Evolutionary conservation across 768 basidiomycete genomes (phyloP).

Genomic region (Hygrophorus pudorinus): DNA sequence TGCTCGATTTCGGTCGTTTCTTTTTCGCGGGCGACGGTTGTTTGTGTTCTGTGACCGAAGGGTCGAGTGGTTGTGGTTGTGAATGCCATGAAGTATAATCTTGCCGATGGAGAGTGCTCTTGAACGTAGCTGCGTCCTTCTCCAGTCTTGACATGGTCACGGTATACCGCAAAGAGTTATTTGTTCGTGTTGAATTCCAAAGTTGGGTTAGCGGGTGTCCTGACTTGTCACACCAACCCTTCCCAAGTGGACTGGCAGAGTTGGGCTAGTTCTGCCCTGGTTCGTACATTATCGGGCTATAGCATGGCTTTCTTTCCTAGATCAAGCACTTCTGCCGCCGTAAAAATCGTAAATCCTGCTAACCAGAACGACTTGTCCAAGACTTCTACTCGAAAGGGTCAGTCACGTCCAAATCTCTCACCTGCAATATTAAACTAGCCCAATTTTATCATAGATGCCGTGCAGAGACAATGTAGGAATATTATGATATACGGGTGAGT

Average conservation of each 20-base stretch:
- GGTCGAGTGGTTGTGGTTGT: slow-evolving; percentile 33
- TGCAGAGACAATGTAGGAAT: slow-evolving; percentile 81
- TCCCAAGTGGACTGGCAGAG: too few species aligned
- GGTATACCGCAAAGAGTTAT: background rate
- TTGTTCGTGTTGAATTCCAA: too few species aligned
- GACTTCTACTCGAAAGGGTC: slow-evolving; percentile 45
- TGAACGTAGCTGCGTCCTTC: slow-evolving; percentile 67
- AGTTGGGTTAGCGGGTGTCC: too few species aligned
- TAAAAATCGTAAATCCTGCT: slow-evolving; percentile 63
- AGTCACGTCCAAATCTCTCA: slow-evolving; percentile 17
- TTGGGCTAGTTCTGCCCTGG: too few species aligned
- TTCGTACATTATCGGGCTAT: too few species aligned
- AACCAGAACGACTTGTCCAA: slow-evolving; percentile 32
- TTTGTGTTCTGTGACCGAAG: slow-evolving; percentile 17
- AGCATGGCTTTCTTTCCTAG: slow-evolving; percentile 65
- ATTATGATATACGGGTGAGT: slow-evolving; percentile 82
- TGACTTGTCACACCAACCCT: too few species aligned
- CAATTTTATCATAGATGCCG: slow-evolving; percentile 36
- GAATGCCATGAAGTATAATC: slow-evolving; percentile 74
- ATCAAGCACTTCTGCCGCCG: slow-evolving; percentile 52
- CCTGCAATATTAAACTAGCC: background rate
- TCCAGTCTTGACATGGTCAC: slow-evolving; percentile 52
- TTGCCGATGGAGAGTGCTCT: slow-evolving; percentile 50
- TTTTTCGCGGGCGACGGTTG: slow-evolving; percentile 32
- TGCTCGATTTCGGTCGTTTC: slow-evolving; percentile 57